Evolutionary conservation across 495 filamentous ascomycete genomes (phyloP).

Genomic region (Podospora sp.): DNA sequence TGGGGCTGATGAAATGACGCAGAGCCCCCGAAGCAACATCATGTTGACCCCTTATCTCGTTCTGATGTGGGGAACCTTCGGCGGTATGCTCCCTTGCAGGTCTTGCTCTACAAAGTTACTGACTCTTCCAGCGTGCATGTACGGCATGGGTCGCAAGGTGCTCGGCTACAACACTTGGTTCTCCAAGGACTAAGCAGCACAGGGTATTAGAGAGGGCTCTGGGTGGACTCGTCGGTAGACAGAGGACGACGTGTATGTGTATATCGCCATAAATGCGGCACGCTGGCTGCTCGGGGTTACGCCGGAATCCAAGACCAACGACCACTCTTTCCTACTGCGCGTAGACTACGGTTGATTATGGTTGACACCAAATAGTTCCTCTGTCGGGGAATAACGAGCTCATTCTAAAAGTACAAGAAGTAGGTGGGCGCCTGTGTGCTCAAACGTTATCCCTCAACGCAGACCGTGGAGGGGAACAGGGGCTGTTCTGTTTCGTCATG

Average conservation of each 20-base stretch:
- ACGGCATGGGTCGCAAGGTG: slow-evolving; percentile 58
- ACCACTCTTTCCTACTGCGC: background rate
- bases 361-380: slow-evolving; percentile 16
- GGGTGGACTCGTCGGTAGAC: background rate
- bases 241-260: slow-evolving; percentile 30
- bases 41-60: slow-evolving; percentile 76
- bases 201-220: background rate
- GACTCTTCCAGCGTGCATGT: slow-evolving; percentile 61
- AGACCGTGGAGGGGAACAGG: slow-evolving; percentile 1
- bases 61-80: slow-evolving; percentile 64
- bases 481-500: slow-evolving; percentile 12
- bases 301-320: background rate
- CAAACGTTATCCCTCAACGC: background rate
- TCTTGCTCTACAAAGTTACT: slow-evolving; percentile 34
- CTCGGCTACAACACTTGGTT: slow-evolving; percentile 89
- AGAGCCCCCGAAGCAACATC: slow-evolving; percentile 64
- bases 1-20: slow-evolving; percentile 37
- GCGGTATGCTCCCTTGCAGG: slow-evolving; percentile 40
- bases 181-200: slow-evolving; percentile 58
- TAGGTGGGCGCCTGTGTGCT: slow-evolving; percentile 3
- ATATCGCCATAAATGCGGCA: slow-evolving; percentile 18
- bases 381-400: slow-evolving; percentile 7
- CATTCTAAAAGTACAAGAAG: slow-evolving; percentile 19
- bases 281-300: background rate
- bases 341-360: slow-evolving; percentile 1